Evolutionary conservation across 441 rosid genomes (phyloP).

Genomic region (Populus trichocarpa): DNA sequence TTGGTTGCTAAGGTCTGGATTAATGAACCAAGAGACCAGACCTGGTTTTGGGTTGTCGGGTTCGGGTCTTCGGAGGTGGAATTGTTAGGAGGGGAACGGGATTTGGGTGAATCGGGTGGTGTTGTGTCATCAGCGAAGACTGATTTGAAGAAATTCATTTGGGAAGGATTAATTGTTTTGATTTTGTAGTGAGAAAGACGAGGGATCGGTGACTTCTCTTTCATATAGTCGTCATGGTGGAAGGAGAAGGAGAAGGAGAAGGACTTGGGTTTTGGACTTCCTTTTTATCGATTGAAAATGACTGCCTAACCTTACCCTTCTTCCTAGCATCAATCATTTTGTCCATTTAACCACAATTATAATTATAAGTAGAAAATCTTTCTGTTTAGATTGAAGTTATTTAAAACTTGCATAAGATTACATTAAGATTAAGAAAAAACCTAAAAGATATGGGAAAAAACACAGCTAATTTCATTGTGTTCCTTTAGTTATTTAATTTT

Average conservation of each 20-base stretch:
- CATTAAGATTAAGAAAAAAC: too few species aligned
- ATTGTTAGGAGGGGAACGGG: not conserved
- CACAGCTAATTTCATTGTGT: too few species aligned
- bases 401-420: too few species aligned
- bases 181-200: not conserved
- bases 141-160: conserved; percentile 75
- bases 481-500: too few species aligned
- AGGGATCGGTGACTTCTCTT: not conserved
- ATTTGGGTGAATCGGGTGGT: conserved; percentile 30
- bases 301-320: not conserved
- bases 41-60: not conserved
- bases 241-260: not conserved
- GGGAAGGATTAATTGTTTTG: not conserved
- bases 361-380: too few species aligned
- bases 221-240: not conserved
- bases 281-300: too few species aligned
- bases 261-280: not conserved
- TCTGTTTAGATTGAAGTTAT: too few species aligned
- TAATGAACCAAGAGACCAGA: conserved; percentile 70
- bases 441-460: too few species aligned
- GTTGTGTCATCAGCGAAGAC: conserved; percentile 66
- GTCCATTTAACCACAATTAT: too few species aligned
- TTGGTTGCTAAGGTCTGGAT: conserved; percentile 56
- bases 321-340: too few species aligned
- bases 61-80: not conserved